Base-by-base conservation (phyloP, 306 rosid species). In the Rosa lucieae region DNA sequence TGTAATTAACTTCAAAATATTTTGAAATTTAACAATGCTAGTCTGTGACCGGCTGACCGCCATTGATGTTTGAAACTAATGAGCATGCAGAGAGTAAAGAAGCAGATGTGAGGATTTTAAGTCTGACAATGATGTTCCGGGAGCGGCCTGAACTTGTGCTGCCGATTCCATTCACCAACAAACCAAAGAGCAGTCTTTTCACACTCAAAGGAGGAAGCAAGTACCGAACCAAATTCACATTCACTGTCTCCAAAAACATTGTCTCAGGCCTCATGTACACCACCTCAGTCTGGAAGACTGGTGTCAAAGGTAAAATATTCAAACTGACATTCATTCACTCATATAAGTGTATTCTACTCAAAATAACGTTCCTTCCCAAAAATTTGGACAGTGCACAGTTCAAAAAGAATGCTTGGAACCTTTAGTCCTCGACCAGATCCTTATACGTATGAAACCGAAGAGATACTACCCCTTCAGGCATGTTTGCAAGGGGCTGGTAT, bases 261-360 rank as follows among this genome's bases (percentile, higher is more conserved):
- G 97, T 93, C 61, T 90, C 94, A 10, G 97, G 97, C 79, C 96
- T 93, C 87, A 88, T 84, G 77, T 90, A 90, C 89, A 85, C 93
- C 9, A 93, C 91, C 66, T 26, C 77, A 6, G 90, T 93, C 47
- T 93, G 91, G 92, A 93, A 93, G 80, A 81, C 90, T 53, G 97
- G 96, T 17, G 73, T 93, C 20, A 90, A 84, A 93, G 97, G 97
- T 92, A 48, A 44, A 12, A 74, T 29, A 3, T 4, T 71, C 67
- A 20, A 70, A 61, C 44, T 51, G 0, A 14, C 10, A 75, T 47
- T 37, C 10, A 75, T 47, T 37, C 17, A 62, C 5, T 8, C 10
- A n/a, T 46, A 14, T 12, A 21, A 21, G 12, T 70, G 47, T 5
- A 47, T 26, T 32, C 10, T 5, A 32, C 69, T 67, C 6, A 39